A percentile compares a stretch with the other conserved stretches of the same genome.
These are phyloP conservation scores for Haplosporangium sp. DNA, from an alignment of 371 early-diverging fungal genomes.

Conservation along the genomic window DNA sequence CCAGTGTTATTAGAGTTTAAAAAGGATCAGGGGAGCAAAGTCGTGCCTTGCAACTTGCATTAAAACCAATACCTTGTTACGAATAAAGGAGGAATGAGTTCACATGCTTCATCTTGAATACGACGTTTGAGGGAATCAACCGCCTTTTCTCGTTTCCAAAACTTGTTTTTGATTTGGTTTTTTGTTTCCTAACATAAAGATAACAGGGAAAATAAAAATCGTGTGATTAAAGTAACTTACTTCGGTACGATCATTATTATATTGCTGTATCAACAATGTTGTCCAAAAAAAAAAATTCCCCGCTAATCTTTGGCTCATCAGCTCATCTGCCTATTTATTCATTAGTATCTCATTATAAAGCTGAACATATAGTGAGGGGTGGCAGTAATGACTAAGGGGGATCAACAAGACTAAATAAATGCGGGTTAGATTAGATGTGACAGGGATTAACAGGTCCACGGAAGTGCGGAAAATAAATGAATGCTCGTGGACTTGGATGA, in stretches of 20 bases:
- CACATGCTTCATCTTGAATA: background rate
- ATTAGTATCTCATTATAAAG: too few relatives aligned
- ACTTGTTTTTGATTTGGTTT: background rate
- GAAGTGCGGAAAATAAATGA: background rate
- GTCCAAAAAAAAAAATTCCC: too few relatives aligned
- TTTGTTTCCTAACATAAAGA: background rate
- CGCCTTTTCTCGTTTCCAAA: background rate
- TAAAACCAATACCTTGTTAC: background rate
- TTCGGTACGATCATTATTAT: too few relatives aligned
- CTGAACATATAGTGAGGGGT: background rate
- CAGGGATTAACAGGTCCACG: background rate
- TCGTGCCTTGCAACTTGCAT: background rate
- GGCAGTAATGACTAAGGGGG: constrained; percentile 21
- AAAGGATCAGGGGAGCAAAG: background rate
- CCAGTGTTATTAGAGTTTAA: too few relatives aligned
- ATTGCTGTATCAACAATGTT: too few relatives aligned
- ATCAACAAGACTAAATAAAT: constrained; percentile 4
- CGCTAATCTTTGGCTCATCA: background rate
- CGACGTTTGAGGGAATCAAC: background rate
- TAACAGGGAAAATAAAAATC: too few relatives aligned
- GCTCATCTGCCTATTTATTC: background rate
- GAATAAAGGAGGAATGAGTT: background rate
- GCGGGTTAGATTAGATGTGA: background rate
- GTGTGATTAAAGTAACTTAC: background rate
- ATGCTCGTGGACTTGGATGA: background rate